A percentile compares a stretch with the other conserved stretches of the same genome.
phyloP scores from a whole-genome alignment of 441 rosid genomes.

The Populus hybrid region DNA sequence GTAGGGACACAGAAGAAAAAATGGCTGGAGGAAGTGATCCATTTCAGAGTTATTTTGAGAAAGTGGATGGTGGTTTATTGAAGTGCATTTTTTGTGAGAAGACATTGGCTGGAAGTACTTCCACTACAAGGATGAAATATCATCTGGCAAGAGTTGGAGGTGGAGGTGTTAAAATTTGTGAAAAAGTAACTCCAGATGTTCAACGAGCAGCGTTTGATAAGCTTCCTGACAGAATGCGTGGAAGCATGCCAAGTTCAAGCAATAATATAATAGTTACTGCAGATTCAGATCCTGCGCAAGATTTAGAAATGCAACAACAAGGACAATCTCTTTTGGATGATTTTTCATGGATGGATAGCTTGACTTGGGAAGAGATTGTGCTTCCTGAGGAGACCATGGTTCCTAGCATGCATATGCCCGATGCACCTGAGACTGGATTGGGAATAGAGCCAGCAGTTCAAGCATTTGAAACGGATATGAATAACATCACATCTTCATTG shows the following conservation, averaged over 20 bases:
- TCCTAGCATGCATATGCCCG: too few species aligned
- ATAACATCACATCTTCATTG: too few species aligned
- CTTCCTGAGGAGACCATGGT: too few species aligned
- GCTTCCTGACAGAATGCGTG: not conserved
- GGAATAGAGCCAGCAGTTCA: not conserved
- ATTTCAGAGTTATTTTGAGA: not conserved
- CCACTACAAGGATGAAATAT: not conserved
- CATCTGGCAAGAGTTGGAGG: not conserved
- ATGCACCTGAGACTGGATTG: constrained; percentile 12
- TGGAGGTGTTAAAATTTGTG: not conserved
- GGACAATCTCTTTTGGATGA: too few species aligned
- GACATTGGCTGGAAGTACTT: not conserved
- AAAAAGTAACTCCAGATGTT: too few species aligned
- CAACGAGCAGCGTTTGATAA: not conserved
- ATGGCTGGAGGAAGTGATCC: not conserved
- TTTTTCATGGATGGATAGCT: too few species aligned
- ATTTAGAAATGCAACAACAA: too few species aligned
- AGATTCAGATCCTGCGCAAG: too few species aligned
- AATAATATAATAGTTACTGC: too few species aligned
- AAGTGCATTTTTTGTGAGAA: not conserved
- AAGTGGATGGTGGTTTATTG: not conserved
- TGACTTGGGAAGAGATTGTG: too few species aligned
- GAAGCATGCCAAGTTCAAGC: not conserved
- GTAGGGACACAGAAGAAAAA: not conserved
- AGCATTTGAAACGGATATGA: too few species aligned